phyloP scores from a whole-genome alignment of 2,329 filamentous ascomycete genomes.

The Sporothrix brunneoviolacea region DNA sequence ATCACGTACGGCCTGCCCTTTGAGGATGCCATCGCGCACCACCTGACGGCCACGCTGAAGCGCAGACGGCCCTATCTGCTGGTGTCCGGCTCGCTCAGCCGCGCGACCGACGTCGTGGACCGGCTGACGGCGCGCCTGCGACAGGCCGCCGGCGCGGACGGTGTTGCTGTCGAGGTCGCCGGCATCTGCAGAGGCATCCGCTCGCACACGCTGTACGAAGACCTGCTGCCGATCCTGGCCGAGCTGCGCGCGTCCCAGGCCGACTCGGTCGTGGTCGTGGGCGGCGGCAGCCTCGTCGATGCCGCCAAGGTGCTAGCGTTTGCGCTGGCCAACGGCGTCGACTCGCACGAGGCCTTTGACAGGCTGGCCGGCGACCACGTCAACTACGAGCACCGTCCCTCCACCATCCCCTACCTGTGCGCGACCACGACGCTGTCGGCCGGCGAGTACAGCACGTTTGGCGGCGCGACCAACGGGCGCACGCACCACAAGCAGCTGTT shows the following conservation, averaged over 20 bases:
- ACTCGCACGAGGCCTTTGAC: slow-evolving; percentile 14
- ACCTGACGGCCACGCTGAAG: slow-evolving; percentile 14
- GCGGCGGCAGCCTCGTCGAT: slow-evolving; percentile 19
- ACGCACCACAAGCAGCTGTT: slow-evolving; percentile 19
- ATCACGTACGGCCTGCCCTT: slow-evolving; percentile 17
- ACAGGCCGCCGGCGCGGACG: no score
- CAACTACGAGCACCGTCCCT: slow-evolving; percentile 2
- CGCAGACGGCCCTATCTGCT: slow-evolving; percentile 17
- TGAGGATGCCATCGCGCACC: slow-evolving; percentile 16
- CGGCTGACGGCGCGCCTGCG: slow-evolving; percentile 12
- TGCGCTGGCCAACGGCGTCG: slow-evolving; percentile 18
- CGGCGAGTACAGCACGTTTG: slow-evolving; percentile 20
- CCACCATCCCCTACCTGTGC: slow-evolving; percentile 18
- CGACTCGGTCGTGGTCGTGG: slow-evolving; percentile 18
- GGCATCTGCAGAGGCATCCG: slow-evolving; percentile 16
- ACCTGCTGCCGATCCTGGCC: slow-evolving; percentile 15
- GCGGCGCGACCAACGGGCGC: slow-evolving; percentile 19
- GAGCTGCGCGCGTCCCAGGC: slow-evolving; percentile 13
- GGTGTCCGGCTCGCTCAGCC: slow-evolving; percentile 18
- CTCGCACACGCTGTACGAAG: slow-evolving; percentile 19
- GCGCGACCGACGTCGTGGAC: slow-evolving; percentile 17
- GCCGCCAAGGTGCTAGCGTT: slow-evolving; percentile 18
- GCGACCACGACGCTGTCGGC: slow-evolving; percentile 20
- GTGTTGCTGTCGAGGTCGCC: slow-evolving; percentile 10
- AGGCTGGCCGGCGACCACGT: slow-evolving; percentile 3